Base-by-base conservation (phyloP, 441 rosid genomes). In the Adansonia grandidieri region DNA sequence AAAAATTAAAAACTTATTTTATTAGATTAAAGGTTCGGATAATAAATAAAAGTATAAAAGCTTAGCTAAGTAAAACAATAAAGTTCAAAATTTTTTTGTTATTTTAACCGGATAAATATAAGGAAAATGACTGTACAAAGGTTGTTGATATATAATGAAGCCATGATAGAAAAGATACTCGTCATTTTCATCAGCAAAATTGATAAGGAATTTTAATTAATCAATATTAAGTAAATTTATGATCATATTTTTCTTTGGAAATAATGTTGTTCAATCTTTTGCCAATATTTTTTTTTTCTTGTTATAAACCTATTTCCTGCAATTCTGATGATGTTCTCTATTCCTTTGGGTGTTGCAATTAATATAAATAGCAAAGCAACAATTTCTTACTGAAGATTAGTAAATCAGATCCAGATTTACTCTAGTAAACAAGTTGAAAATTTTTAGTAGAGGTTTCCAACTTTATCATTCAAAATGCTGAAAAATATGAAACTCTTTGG, bases 331-430 rank as follows among this genome's bases (percentile, higher is more conserved):
- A 50, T 50, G 19, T 65, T 2, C 3, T 13, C n/a, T n/a, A 20
- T 47, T 45, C 50, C 11, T 44, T 9, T 17, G 71, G 7, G 8
- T 67, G 32, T 9, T 17, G 50, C 4, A 45, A 47, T 45, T 5
- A 47, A 69, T 71, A 71, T 15, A 53, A 71, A 53, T n/a, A 51
- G 11, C 44, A 32, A 71, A 50, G 44, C 51, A 20, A 50, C 19
- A 70, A 24, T 54, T 54, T 37, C 1, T 72, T 71, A 54, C 48
- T 15, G 1, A 51, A 50, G 1, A 50, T 32, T 32, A 32, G 6
- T 32, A 32, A 19, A 32, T 63, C 68, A 63, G 14, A 28, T 32
- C 45, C 42, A 51, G 13, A 14, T 28, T n/a, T 28, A 7, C 10
- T 5, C 17, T 11, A 1, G 19, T 13, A 14, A 11, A 70, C 9